Conservation (phyloP, 768 basidiomycete genomes). For the Tephrocybe sp. region DNA sequence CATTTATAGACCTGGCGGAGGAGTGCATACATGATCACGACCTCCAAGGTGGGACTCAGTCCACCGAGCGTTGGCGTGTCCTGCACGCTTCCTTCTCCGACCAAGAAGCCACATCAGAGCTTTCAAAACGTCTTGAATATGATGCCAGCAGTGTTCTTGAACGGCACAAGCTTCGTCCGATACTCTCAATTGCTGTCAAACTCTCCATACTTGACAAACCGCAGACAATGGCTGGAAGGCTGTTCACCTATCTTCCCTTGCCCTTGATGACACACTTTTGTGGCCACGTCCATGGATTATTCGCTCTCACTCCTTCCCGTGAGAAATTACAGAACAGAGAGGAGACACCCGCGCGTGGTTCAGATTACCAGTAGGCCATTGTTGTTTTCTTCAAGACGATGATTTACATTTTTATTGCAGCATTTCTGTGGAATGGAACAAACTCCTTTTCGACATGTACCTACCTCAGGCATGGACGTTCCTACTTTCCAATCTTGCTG, state of each 20-base stretch:
- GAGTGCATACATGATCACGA: too few species aligned
- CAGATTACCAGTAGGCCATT: conserved; percentile 39
- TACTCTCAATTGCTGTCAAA: conserved; percentile 37
- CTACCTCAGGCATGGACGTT: conserved; percentile 45
- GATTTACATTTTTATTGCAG: conserved; percentile 23
- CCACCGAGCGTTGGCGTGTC: conserved; percentile 33
- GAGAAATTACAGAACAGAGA: conserved; percentile 43
- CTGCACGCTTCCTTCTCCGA: conserved; percentile 27
- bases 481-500: conserved; percentile 32
- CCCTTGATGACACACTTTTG: conserved; percentile 46
- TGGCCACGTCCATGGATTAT: conserved; percentile 44
- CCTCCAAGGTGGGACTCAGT: background rate
- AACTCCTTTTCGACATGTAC: conserved; percentile 40
- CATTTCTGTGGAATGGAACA: conserved; percentile 48
- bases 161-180: conserved; percentile 41
- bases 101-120: conserved; percentile 22
- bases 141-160: conserved; percentile 25
- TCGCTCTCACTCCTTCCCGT: conserved; percentile 45
- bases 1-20: conserved; percentile 18
- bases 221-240: conserved; percentile 27
- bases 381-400: background rate
- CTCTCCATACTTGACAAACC: conserved; percentile 17
- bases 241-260: conserved; percentile 51
- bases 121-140: conserved; percentile 26
- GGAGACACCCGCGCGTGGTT: conserved; percentile 36